phyloP scores from a whole-genome alignment of 441 rosid species.

The Pelargonium australe region DNA sequence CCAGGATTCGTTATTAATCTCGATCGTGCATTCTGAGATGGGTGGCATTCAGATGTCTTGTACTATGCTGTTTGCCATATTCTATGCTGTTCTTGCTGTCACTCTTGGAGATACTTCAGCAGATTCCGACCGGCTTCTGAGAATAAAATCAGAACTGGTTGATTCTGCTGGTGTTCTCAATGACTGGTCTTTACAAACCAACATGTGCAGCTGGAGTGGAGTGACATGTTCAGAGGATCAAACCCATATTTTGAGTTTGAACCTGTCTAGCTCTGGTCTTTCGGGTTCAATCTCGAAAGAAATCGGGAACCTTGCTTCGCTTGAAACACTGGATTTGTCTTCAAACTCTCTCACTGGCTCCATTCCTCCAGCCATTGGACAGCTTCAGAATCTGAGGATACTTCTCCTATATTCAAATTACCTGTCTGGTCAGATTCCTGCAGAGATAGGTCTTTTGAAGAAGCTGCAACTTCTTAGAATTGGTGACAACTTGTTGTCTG shows the following conservation, averaged over 20 bases:
- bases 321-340: slow-evolving; percentile 59
- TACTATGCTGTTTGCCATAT: slow-evolving; percentile 25
- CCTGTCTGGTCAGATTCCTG: slow-evolving; percentile 62
- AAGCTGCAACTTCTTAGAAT: slow-evolving; percentile 58
- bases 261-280: slow-evolving; percentile 47
- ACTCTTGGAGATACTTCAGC: slow-evolving; percentile 27
- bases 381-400: slow-evolving; percentile 54
- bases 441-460: slow-evolving; percentile 49
- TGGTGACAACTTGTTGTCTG: slow-evolving; percentile 59
- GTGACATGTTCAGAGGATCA: slow-evolving; percentile 51
- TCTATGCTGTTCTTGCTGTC: slow-evolving; percentile 22
- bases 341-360: slow-evolving; percentile 46
- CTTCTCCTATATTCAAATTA: slow-evolving; percentile 59
- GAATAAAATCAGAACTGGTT: slow-evolving; percentile 43
- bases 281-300: slow-evolving; percentile 54
- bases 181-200: slow-evolving; percentile 47
- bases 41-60: slow-evolving; percentile 24
- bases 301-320: slow-evolving; percentile 41
- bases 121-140: slow-evolving; percentile 49
- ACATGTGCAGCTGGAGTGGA: slow-evolving; percentile 65
- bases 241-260: slow-evolving; percentile 41
- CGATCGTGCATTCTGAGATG: slow-evolving; percentile 26
- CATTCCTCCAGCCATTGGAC: slow-evolving; percentile 58
- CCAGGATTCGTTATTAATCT: too few relatives aligned
- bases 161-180: slow-evolving; percentile 47